Evolutionary conservation across 1,284 basidiomycete genomes (phyloP), one percentile per base, ranked within the genome.

Genomic region (Coriolopsis trogii): DNA sequence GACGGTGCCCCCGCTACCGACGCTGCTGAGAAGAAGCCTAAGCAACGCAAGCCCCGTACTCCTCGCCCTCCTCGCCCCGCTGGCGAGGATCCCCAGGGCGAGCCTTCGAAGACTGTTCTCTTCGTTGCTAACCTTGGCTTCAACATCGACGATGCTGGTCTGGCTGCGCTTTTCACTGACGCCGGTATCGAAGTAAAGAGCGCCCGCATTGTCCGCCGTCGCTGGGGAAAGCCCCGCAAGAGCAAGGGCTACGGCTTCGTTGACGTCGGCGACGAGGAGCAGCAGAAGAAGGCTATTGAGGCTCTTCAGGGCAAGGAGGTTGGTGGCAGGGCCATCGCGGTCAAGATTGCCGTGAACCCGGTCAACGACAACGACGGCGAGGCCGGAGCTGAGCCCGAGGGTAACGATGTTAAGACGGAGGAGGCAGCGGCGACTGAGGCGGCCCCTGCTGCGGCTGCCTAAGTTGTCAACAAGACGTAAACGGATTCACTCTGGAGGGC

Each of bases 101-200:
- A 90, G 67, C 88, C 84, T 31, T 90, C 87, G 66, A 87, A 91
- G 81, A 90, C 80, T 57, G 86, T 92, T 71, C 77, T 97, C 59
- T 97, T 97, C 64, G 94, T 97, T 58, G 93, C 93, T 72, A 97
- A 97, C 78, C 90, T 97, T 51, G 90, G 93, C 31, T 97, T 95
- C 82, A 86, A 76, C 67, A 82, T 96, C 58, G 91, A 93, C 54
- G 93, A 97, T 64, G 86, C 79, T 30, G 84, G 76, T 46, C 84
- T 96, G 56, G 69, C 80, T 36, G 74, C 82, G 41, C 78, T 95
- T 63, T 96, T 97, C 78, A 88, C 84, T 51, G 87, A 93, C 52
- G 89, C 85, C 30, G 89, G 82, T 57, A 86, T 95, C 73, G 76
- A 75, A 38, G 90, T 95, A 60, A 78, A 81, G 67, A 87, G 88